A percentile compares a stretch with the other conserved stretches of the same genome.
These are phyloP conservation scores for Botrytis fragariae DNA, from an alignment of 2,329 filamentous ascomycete species.

Conservation along the genomic window DNA sequence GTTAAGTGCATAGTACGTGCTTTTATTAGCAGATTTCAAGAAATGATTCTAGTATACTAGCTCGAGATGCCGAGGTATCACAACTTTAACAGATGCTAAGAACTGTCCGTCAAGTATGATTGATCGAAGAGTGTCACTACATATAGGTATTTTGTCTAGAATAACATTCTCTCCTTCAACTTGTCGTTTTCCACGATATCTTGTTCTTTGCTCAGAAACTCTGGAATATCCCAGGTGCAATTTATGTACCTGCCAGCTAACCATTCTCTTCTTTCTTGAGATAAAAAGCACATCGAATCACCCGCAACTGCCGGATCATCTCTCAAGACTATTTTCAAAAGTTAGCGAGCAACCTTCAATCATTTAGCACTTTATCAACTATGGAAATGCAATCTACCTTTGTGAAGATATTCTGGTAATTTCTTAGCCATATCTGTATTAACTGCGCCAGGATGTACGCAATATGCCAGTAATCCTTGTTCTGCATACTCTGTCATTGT, in stretches of 20 bases:
- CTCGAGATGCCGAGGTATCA: not conserved
- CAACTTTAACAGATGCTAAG: not conserved
- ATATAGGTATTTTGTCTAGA: conserved; percentile 18
- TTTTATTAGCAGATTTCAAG: not conserved
- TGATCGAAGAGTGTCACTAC: not conserved
- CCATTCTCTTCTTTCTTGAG: conserved; percentile 45
- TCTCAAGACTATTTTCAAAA: conserved; percentile 27
- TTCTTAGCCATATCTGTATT: conserved; percentile 41
- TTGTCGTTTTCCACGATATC: conserved; percentile 43
- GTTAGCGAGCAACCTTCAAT: conserved; percentile 14
- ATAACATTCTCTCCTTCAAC: conserved; percentile 38
- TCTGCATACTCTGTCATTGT: conserved; percentile 46
- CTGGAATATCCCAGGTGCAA: conserved; percentile 48
- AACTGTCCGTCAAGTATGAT: too few species aligned
- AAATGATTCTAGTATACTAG: not conserved
- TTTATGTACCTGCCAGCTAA: conserved; percentile 46
- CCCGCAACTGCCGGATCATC: conserved; percentile 44
- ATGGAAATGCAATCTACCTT: conserved; percentile 24
- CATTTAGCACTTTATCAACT: not conserved
- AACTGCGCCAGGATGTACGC: conserved; percentile 43
- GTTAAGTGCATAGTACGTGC: not conserved
- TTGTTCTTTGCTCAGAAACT: conserved; percentile 43
- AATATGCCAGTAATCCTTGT: conserved; percentile 44
- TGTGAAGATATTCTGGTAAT: conserved; percentile 36
- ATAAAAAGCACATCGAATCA: conserved; percentile 46